Base-by-base conservation (phyloP, 805 yeast genomes). In the Starmerella bombi region DNA sequence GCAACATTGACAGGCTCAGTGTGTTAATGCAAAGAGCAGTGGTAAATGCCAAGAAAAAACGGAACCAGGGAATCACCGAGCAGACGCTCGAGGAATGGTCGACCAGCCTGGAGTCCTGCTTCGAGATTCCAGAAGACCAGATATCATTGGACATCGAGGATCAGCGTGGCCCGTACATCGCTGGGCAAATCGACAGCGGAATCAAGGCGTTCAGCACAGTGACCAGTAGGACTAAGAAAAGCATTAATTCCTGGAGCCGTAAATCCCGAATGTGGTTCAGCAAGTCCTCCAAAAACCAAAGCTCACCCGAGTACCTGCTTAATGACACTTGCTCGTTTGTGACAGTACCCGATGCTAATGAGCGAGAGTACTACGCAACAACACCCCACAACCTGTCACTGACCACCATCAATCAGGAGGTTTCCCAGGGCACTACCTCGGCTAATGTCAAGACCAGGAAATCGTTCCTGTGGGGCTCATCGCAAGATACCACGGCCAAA, bases 1-100 rank as follows among this genome's bases (percentile, higher is more conserved):
- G 15, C 9, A 41, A 36, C 20, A 14, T 19, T 35, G 41, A 37
- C n/a, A 40, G 42, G n/a, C n/a, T 39, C 7, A 25, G 36, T 14
- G 19, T 29, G 31, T 30, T 43, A 14, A 36, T 43, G 41, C 48
- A 46, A 34, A 39, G 21, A 4, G 49, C 49, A 1, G 39, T 40
- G 7, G 30, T 28, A 9, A 38, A 30, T 15, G 37, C 23, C 27
- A 5, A 33, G 16, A 20, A 33, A 25, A 33, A 12, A 9, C 15
- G 20, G 16, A 33, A 8, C 16, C 16, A 19, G 7, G 31, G 17
- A 15, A 15, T 28, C 14, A 15, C 31, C 17, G 17, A 28, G 17
- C n/a, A 15, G 17, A 15, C 31, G 14, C 7, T 28, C 17, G 31
- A 28, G 17, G 31, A 28, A 15, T 28, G 31, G 31, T 28, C 31